Percentiles rank a stretch among this genome's conserved stretches.
Conservation (phyloP, 148 eudicot species). For the Rhododendron vialii region DNA sequence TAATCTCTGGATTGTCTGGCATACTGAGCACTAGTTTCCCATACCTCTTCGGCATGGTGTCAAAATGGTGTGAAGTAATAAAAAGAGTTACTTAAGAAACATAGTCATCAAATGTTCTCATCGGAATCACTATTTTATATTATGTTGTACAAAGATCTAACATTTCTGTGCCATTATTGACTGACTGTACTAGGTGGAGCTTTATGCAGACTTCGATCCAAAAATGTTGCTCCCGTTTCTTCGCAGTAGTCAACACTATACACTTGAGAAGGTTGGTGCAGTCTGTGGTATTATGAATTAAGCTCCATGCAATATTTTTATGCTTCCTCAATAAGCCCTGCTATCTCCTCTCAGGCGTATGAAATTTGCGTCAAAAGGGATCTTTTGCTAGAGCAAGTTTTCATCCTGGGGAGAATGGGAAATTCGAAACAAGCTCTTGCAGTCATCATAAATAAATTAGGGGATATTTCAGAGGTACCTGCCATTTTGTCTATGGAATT, state of each 20-base stretch:
- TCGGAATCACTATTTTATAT: background rate
- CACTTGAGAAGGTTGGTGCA: constrained; percentile 75
- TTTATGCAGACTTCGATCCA: constrained; percentile 86
- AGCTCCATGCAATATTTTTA: background rate
- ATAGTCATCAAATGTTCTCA: background rate
- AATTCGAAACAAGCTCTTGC: constrained; percentile 83
- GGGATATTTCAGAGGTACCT: constrained; percentile 87
- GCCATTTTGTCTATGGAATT: background rate
- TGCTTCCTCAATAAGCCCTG: constrained; percentile 7
- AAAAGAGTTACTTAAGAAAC: background rate
- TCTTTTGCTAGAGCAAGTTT: constrained; percentile 78
- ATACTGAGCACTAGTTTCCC: background rate
- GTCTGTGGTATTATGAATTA: background rate
- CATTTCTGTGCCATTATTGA: background rate
- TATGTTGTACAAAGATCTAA: constrained; percentile 5
- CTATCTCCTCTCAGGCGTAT: constrained; percentile 34
- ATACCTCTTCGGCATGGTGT: background rate
- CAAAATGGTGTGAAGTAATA: background rate
- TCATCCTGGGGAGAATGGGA: constrained; percentile 97
- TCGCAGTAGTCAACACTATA: constrained; percentile 94
- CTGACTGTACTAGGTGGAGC: constrained; percentile 66
- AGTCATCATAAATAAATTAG: constrained; percentile 81
- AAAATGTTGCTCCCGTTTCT: constrained; percentile 91
- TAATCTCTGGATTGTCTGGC: background rate
- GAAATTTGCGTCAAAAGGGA: constrained; percentile 15